phyloP scores from a whole-genome alignment of 192 early-diverging fungal genomes.

The Funneliformis mosseae region DNA sequence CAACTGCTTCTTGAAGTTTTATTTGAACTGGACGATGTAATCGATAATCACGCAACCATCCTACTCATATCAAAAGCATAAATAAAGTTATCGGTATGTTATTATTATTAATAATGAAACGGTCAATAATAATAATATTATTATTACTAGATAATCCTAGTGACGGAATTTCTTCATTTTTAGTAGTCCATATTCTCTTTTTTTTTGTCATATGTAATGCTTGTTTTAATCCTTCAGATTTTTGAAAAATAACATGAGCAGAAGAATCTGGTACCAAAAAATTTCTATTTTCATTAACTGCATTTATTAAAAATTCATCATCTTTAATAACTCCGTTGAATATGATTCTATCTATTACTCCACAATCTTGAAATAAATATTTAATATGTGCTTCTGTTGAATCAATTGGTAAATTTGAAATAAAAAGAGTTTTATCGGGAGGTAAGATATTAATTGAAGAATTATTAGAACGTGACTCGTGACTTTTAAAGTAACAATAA shows the following conservation, averaged over 20 bases:
- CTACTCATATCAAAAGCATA: conserved; percentile 6
- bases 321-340: conserved; percentile 44
- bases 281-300: neutral
- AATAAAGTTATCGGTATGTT: neutral
- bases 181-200: conserved; percentile 60
- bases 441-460: conserved; percentile 30
- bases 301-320: neutral
- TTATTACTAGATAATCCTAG: conserved; percentile 6
- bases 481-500: conserved; percentile 47
- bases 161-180: conserved; percentile 38
- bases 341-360: conserved; percentile 54
- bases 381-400: conserved; percentile 66
- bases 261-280: conserved; percentile 51
- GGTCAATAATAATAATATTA: neutral
- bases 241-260: conserved; percentile 72
- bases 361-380: conserved; percentile 62
- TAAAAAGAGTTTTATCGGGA: conserved; percentile 64
- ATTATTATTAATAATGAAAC: neutral
- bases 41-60: conserved; percentile 51
- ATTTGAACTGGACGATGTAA: neutral
- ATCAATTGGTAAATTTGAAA: conserved; percentile 71
- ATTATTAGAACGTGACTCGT: conserved; percentile 38
- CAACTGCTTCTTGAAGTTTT: conserved; percentile 64
- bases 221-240: conserved; percentile 62
- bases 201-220: conserved; percentile 64